Evolutionary conservation across 495 filamentous ascomycete species (phyloP).

Genomic region (Penicillium lividum): DNA sequence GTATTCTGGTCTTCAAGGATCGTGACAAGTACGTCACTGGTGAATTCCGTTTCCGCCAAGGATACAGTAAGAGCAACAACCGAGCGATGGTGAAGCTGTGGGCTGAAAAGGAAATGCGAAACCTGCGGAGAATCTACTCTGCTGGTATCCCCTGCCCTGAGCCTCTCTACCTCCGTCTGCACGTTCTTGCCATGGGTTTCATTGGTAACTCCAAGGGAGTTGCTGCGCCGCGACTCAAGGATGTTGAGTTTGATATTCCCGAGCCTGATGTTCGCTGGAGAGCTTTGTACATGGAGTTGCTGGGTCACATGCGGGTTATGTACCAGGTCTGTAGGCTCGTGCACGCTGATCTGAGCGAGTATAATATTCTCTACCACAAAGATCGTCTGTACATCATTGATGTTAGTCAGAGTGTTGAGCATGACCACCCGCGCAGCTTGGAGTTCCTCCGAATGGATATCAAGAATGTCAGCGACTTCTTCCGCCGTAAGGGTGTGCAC

Average conservation of each 20-base stretch:
- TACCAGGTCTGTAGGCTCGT: slow-evolving; percentile 89
- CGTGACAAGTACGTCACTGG: slow-evolving; percentile 91
- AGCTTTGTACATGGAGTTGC: slow-evolving; percentile 73
- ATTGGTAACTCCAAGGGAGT: slow-evolving; percentile 84
- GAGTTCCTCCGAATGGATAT: slow-evolving; percentile 97
- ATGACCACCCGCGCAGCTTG: slow-evolving; percentile 86
- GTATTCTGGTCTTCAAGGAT: slow-evolving; percentile 95
- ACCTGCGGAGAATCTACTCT: slow-evolving; percentile 76
- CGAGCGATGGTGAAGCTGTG: slow-evolving; percentile 95
- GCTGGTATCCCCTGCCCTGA: slow-evolving; percentile 90
- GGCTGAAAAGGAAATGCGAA: slow-evolving; percentile 98
- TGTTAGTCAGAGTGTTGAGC: slow-evolving; percentile 94
- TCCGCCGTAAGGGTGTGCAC: slow-evolving; percentile 79
- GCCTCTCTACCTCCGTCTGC: slow-evolving; percentile 79
- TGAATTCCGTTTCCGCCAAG: slow-evolving; percentile 79
- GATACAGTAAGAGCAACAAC: slow-evolving; percentile 89
- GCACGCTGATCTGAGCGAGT: slow-evolving; percentile 95
- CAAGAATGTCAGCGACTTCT: slow-evolving; percentile 93
- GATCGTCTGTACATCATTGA: slow-evolving; percentile 88
- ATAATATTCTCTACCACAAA: slow-evolving; percentile 91
- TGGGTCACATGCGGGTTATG: slow-evolving; percentile 87
- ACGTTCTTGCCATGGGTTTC: slow-evolving; percentile 93
- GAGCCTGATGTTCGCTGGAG: slow-evolving; percentile 67
- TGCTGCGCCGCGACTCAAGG: slow-evolving; percentile 79
- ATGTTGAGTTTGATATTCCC: slow-evolving; percentile 61